Conservation (phyloP, 2,329 filamentous ascomycete species). For the Aspergillus eucalypticola region DNA sequence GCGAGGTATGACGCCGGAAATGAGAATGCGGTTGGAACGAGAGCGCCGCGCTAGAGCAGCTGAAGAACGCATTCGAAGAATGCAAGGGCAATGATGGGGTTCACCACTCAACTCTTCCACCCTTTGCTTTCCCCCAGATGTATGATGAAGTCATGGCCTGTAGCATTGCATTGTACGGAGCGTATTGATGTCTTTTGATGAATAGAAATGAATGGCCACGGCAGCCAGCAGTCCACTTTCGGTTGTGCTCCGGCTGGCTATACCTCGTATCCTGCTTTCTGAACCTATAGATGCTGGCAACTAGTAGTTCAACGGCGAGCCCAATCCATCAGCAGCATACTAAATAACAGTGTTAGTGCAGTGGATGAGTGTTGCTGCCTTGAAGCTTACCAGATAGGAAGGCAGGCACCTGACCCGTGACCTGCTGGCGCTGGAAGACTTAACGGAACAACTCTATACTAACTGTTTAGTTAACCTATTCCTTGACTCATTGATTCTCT, state of each 20-base stretch:
- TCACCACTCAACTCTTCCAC: too few species aligned
- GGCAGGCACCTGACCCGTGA: neutral
- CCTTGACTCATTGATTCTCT: neutral
- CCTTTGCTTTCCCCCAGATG: neutral
- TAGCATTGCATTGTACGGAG: neutral
- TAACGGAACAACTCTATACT: neutral
- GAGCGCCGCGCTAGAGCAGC: slow-evolving; percentile 88
- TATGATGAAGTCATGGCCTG: neutral
- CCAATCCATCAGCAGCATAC: too few species aligned
- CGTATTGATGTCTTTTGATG: neutral
- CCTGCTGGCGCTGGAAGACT: neutral
- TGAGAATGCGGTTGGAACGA: slow-evolving; percentile 78
- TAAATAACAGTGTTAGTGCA: too few species aligned
- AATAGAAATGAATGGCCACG: neutral
- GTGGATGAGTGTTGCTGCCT: neutral
- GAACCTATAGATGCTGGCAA: too few species aligned
- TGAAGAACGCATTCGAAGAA: slow-evolving; percentile 76
- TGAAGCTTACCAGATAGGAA: neutral
- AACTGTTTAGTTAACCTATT: neutral
- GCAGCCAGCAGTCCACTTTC: too few species aligned
- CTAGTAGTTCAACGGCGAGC: too few species aligned
- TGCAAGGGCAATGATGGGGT: slow-evolving; percentile 50
- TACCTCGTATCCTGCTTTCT: too few species aligned
- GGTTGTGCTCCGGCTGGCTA: too few species aligned
- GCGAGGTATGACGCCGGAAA: slow-evolving; percentile 83